phyloP scores from a whole-genome alignment of 1,139 yeast species.

The Magnusiomyces magnusii region DNA sequence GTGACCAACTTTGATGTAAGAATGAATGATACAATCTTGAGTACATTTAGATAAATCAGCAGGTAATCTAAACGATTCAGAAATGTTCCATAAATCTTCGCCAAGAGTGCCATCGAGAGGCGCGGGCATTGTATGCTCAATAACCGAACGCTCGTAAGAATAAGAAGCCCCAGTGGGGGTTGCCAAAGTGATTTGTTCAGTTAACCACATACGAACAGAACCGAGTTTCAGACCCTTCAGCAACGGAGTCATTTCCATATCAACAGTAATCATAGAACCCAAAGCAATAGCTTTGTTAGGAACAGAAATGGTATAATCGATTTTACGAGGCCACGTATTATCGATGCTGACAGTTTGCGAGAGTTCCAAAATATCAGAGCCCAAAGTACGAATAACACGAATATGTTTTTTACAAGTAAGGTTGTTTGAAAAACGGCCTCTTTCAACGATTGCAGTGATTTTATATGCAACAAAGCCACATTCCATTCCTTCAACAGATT shows the following conservation, averaged over 20 bases:
- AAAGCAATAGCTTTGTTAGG: constrained; percentile 89
- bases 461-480: constrained; percentile 76
- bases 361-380: constrained; percentile 81
- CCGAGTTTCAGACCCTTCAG: constrained; percentile 77
- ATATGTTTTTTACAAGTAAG: constrained; percentile 64
- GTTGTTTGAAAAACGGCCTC: constrained; percentile 67
- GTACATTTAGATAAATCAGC: constrained; percentile 65
- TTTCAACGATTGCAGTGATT: constrained; percentile 71
- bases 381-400: constrained; percentile 79
- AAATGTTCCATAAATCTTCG: constrained; percentile 76
- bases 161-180: constrained; percentile 42
- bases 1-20: constrained; percentile 59
- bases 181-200: constrained; percentile 59
- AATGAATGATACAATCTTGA: constrained; percentile 65
- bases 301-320: constrained; percentile 79
- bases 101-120: constrained; percentile 34
- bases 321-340: constrained; percentile 92
- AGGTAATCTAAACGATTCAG: constrained; percentile 55
- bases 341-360: constrained; percentile 92
- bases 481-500: constrained; percentile 85
- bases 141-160: constrained; percentile 52
- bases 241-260: constrained; percentile 68
- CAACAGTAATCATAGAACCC: constrained; percentile 69
- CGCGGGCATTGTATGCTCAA: constrained; percentile 38
- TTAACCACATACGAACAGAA: constrained; percentile 52